Base-by-base conservation (phyloP, 345 rosid species). In the Gossypium bickii region DNA sequence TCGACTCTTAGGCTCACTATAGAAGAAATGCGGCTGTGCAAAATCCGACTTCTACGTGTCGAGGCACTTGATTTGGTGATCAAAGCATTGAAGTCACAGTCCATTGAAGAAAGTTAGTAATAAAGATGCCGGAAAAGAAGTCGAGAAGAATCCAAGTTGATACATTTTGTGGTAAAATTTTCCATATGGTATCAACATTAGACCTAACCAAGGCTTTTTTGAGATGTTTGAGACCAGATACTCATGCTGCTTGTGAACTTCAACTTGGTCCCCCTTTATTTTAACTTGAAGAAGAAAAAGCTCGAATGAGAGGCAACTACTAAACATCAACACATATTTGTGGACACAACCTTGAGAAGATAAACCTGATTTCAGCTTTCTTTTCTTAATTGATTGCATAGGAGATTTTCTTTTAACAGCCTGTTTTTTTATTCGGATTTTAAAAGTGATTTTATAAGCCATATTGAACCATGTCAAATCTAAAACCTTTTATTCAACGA, bases 11-110 rank as follows among this genome's bases (percentile, higher is more conserved):
- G 83, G 86, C 18, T 88, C 84, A 73, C 73, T 95, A 76, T 20
- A 91, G 68, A 93, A 89, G 69, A 91, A 87, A 47, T 87, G 91
- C 62, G 81, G 80, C 67, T 52, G 62, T 65, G 80, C 92, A 25
- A 91, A 86, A 75, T 85, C 86, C 12, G 97, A 87, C 45, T 95
- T 62, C 92, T 97, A 20, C 85, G 86, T 68, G 86, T 90, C 48
- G 96, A 93, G 78, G 84, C 94, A 34, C 97, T 93, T 59, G 97
- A 90, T 70, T 52, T 90, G 79, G 87, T 93, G 71, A 77, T 83
- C 27, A 97, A 91, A 76, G 86, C 87, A 45, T 70, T 93, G 74
- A 90, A 84, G 78, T 84, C 87, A 17, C 24, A 79, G 80, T 83
- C 81, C 87, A 44, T 67, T 82, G 68, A 81, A 68, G 34, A 29